Conservation (phyloP, 116 monocot genomes). For the Iris pallida region DNA sequence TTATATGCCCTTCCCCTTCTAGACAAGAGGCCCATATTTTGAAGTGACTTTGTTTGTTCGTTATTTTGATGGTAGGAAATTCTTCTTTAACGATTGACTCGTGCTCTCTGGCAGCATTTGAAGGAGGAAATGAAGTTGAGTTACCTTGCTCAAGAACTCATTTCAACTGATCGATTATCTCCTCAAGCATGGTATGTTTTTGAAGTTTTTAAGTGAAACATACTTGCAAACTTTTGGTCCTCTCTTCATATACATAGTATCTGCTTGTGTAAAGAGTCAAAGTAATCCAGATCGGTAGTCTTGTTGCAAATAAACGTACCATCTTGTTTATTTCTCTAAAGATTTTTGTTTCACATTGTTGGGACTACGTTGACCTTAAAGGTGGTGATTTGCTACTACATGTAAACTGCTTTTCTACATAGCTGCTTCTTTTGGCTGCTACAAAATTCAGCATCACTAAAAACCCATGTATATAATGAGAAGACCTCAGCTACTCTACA, state of each 20-base stretch:
- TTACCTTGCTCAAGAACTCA: constrained; percentile 93
- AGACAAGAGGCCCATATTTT: not conserved
- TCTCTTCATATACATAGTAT: not conserved
- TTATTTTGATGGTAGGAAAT: not conserved
- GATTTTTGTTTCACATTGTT: too few relatives aligned
- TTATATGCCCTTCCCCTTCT: not conserved
- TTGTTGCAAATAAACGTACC: too few relatives aligned
- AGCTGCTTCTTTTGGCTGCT: too few relatives aligned
- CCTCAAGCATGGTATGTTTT: constrained; percentile 88
- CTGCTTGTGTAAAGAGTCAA: too few relatives aligned
- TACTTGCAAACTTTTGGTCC: not conserved
- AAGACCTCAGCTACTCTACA: too few relatives aligned
- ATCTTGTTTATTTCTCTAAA: too few relatives aligned
- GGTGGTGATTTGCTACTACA: too few relatives aligned
- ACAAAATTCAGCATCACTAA: too few relatives aligned
- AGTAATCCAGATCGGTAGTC: too few relatives aligned
- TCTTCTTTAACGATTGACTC: constrained; percentile 1
- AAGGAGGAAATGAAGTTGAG: constrained; percentile 97
- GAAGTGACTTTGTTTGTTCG: not conserved
- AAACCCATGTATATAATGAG: too few relatives aligned
- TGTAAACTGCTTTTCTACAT: too few relatives aligned
- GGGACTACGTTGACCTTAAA: too few relatives aligned
- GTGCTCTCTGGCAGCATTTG: constrained; percentile 61
- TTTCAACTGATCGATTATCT: constrained; percentile 79
- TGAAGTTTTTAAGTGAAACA: not conserved